These are phyloP conservation scores for Lentinus polychrous DNA, from an alignment of 1,284 basidiomycete species.

Conservation along the genomic window DNA sequence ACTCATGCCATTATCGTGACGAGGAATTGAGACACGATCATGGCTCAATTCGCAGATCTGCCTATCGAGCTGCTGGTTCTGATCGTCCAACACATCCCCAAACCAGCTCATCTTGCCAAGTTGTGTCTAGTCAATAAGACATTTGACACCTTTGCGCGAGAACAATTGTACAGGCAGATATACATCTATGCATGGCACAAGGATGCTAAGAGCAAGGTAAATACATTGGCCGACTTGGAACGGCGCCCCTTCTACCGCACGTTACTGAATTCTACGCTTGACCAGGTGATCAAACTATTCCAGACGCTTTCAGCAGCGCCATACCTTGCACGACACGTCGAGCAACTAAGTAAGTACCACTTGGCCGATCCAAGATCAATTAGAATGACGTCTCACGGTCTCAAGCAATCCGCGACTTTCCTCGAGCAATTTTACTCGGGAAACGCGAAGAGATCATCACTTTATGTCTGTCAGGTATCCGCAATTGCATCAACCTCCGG, in stretches of 20 bases:
- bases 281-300: conserved; percentile 47
- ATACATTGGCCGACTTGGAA: conserved; percentile 2
- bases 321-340: conserved; percentile 47
- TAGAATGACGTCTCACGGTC: too few species aligned
- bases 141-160: conserved; percentile 43
- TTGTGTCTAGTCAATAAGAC: conserved; percentile 49
- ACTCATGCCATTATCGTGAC: neutral
- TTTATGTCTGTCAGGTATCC: conserved; percentile 40
- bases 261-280: neutral
- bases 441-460: conserved; percentile 29
- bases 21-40: conserved; percentile 4
- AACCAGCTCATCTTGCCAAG: conserved; percentile 42
- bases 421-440: conserved; percentile 35
- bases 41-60: conserved; percentile 40
- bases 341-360: conserved; percentile 40
- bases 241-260: neutral
- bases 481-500: conserved; percentile 52
- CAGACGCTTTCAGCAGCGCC: conserved; percentile 39
- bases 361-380: neutral
- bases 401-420: conserved; percentile 61
- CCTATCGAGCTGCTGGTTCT: conserved; percentile 54
- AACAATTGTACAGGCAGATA: conserved; percentile 46
- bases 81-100: conserved; percentile 43
- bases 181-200: conserved; percentile 64
- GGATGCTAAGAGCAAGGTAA: conserved; percentile 54